Evolutionary conservation across 75 land plant genomes (phyloP).

Genomic region (Selaginella moellendorffii): DNA sequence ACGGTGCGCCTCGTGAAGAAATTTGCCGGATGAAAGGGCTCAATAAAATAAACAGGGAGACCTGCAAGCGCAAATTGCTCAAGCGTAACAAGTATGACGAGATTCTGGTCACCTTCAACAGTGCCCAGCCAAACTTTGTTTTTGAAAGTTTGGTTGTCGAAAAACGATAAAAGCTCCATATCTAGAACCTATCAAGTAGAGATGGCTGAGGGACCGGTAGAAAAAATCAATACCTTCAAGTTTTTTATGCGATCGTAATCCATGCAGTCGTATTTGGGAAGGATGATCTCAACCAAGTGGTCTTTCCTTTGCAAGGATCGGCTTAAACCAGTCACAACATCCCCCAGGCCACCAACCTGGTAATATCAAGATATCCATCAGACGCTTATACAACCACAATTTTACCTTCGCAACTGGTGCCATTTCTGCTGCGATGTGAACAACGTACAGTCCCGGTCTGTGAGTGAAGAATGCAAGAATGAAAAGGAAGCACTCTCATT

Average conservation of each 20-base stretch:
- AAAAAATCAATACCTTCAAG: conserved; percentile 33
- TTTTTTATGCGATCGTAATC: conserved; percentile 38
- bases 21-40: conserved; percentile 77
- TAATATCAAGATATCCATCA: conserved; percentile 7
- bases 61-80: conserved; percentile 26
- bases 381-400: not conserved
- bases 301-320: conserved; percentile 83
- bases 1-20: conserved; percentile 74
- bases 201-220: not conserved
- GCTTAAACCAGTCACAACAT: conserved; percentile 83
- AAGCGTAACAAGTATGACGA: not conserved
- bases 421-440: conserved; percentile 96
- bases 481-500: not conserved
- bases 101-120: conserved; percentile 57
- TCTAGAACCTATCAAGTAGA: conserved; percentile 43
- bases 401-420: conserved; percentile 97
- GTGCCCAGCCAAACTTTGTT: conserved; percentile 87
- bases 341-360: conserved; percentile 96
- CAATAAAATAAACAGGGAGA: conserved; percentile 88
- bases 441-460: conserved; percentile 66
- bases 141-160: conserved; percentile 67
- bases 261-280: conserved; percentile 98
- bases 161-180: conserved; percentile 48
- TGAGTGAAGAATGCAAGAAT: not conserved
- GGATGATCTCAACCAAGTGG: conserved; percentile 81